phyloP scores from a whole-genome alignment of 108 stramenopile genomes.

The Skeletonema costatum region DNA sequence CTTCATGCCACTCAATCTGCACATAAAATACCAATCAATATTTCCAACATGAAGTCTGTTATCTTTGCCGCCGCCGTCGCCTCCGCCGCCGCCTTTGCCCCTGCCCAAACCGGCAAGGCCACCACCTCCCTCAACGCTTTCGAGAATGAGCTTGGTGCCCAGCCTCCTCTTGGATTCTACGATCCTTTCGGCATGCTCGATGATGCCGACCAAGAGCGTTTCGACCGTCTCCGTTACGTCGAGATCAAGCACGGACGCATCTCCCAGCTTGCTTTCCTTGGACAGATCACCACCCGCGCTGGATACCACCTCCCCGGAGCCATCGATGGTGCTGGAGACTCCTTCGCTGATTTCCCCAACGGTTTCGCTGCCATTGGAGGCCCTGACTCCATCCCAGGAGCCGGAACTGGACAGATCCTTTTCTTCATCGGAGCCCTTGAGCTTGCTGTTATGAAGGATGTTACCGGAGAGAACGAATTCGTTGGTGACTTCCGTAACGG shows the following conservation, averaged over 20 bases:
- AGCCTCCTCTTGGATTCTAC: slow-evolving; percentile 87
- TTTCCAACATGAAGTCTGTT: slow-evolving; percentile 57
- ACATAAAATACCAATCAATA: slow-evolving; percentile 21
- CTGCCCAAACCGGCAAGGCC: slow-evolving; percentile 54
- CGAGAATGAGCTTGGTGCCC: slow-evolving; percentile 84
- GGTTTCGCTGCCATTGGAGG: slow-evolving; percentile 50
- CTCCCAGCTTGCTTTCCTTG: slow-evolving; percentile 86
- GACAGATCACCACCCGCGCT: slow-evolving; percentile 74
- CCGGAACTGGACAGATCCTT: slow-evolving; percentile 25
- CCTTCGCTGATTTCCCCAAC: slow-evolving; percentile 64
- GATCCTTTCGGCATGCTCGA: slow-evolving; percentile 66
- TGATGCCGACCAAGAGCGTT: slow-evolving; percentile 51
- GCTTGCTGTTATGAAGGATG: slow-evolving; percentile 40
- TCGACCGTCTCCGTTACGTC: slow-evolving; percentile 52
- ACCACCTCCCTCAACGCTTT: slow-evolving; percentile 55
- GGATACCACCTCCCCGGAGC: slow-evolving; percentile 62
- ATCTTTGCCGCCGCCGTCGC: slow-evolving; percentile 65
- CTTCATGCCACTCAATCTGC: not conserved
- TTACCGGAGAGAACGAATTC: too few relatives aligned
- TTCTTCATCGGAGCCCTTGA: slow-evolving; percentile 32
- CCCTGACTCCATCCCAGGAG: slow-evolving; percentile 29
- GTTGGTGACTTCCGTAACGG: slow-evolving; percentile 85
- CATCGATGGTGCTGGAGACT: slow-evolving; percentile 56
- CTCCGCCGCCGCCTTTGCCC: slow-evolving; percentile 65
- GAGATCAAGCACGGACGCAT: slow-evolving; percentile 82